A percentile compares a stretch with the other conserved stretches of the same genome.
Conservation (phyloP, 2,329 filamentous ascomycete genomes). For the Diaporthe ilicicola region DNA sequence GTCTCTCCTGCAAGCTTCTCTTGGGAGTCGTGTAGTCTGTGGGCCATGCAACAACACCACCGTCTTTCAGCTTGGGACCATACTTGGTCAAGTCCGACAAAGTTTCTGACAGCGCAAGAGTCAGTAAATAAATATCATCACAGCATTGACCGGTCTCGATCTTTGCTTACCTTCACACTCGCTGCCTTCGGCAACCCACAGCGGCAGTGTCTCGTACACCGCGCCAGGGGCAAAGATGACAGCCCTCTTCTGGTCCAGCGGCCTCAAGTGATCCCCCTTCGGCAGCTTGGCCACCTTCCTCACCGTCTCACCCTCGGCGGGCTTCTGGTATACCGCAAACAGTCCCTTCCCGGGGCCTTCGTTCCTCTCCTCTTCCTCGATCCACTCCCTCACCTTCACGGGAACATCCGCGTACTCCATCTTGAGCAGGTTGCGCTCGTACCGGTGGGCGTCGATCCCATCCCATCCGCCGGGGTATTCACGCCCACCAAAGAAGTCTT, state of each 20-base stretch:
- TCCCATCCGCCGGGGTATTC: conserved; percentile 62
- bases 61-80: conserved; percentile 37
- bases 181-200: conserved; percentile 56
- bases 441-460: conserved; percentile 60
- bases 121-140: not conserved
- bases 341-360: conserved; percentile 47
- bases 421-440: conserved; percentile 55
- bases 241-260: conserved; percentile 45
- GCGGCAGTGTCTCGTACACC: conserved; percentile 57
- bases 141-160: not conserved
- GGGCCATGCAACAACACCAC: conserved; percentile 42
- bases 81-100: conserved; percentile 42
- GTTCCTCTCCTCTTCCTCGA: conserved; percentile 51
- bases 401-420: conserved; percentile 57
- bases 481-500: conserved; percentile 48
- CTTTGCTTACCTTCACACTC: conserved; percentile 49
- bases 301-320: conserved; percentile 46
- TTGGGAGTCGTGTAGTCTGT: conserved; percentile 42
- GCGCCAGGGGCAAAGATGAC: conserved; percentile 63
- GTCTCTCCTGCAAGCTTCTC: conserved; percentile 36
- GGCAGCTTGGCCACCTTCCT: conserved; percentile 46
- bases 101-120: conserved; percentile 35
- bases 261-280: conserved; percentile 38
- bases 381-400: conserved; percentile 55
- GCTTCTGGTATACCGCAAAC: conserved; percentile 52